Evolutionary conservation across 805 yeast species (phyloP).

Genomic region (Pichia exigua): DNA sequence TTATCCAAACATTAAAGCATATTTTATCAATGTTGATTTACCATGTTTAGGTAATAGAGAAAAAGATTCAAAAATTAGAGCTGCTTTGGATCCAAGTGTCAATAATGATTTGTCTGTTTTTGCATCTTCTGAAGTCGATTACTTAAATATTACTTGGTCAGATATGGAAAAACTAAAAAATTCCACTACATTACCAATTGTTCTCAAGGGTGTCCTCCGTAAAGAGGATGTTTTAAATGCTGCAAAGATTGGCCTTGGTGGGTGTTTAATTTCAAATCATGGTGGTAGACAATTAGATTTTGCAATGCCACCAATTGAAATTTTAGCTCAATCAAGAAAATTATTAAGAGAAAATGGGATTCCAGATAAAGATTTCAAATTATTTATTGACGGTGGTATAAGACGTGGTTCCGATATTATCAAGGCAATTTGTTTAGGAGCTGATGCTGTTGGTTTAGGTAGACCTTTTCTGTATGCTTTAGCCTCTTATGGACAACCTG

Average conservation of each 20-base stretch:
- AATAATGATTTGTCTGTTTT: conserved; percentile 11
- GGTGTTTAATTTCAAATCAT: conserved; percentile 61
- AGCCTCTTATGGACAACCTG: conserved; percentile 71
- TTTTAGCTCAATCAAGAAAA: conserved; percentile 47
- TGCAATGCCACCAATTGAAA: conserved; percentile 52
- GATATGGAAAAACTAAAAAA: conserved; percentile 47
- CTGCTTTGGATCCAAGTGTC: conserved; percentile 37
- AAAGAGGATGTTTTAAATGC: conserved; percentile 57
- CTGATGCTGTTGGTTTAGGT: conserved; percentile 59
- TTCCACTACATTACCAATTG: conserved; percentile 44
- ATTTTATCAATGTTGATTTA: conserved; percentile 82
- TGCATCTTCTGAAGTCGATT: conserved; percentile 9
- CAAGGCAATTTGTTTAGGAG: conserved; percentile 72
- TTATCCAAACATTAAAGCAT: conserved; percentile 50
- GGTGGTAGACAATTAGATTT: conserved; percentile 68
- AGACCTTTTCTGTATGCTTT: conserved; percentile 71
- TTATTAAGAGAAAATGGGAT: conserved; percentile 32
- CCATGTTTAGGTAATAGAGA: conserved; percentile 83
- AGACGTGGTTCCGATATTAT: conserved; percentile 71
- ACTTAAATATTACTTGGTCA: conserved; percentile 41
- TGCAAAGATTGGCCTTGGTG: conserved; percentile 48
- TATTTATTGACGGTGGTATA: conserved; percentile 71
- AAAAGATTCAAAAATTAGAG: conserved; percentile 70
- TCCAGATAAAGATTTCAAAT: conserved; percentile 42
- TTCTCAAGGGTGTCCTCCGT: conserved; percentile 54